A percentile compares a stretch with the other conserved stretches of the same genome.
These are phyloP conservation scores for Candida mattraensis DNA, from an alignment of 805 yeast species.

Conservation along the genomic window DNA sequence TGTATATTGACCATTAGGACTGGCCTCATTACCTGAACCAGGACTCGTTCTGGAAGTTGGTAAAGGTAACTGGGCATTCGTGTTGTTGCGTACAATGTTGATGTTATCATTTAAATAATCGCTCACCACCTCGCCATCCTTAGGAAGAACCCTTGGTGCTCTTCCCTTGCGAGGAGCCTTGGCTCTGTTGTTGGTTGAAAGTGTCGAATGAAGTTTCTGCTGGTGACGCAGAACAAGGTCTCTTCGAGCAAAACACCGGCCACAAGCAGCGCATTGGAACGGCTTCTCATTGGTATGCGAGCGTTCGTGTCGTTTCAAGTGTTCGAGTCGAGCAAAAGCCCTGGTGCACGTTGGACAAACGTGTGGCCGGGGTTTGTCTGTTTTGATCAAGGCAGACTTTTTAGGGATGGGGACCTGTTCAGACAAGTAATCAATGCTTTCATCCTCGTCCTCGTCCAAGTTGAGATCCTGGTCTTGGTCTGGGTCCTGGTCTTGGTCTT, in stretches of 20 bases:
- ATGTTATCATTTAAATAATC: conserved; percentile 48
- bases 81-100: conserved; percentile 52
- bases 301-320: conserved; percentile 88
- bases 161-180: conserved; percentile 36
- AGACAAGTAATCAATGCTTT: conserved; percentile 4
- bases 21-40: no score
- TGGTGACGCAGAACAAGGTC: conserved; percentile 89
- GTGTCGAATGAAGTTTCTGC: conserved; percentile 78
- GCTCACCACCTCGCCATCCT: conserved; percentile 34
- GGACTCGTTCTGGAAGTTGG: conserved; percentile 17
- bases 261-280: conserved; percentile 94
- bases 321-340: conserved; percentile 94
- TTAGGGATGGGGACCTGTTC: conserved; percentile 71
- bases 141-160: conserved; percentile 18
- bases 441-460: conserved; percentile 12
- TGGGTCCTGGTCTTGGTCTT: not conserved
- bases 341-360: conserved; percentile 88
- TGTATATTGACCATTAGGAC: no score
- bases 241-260: conserved; percentile 91
- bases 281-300: conserved; percentile 97
- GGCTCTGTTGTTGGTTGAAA: conserved; percentile 39
- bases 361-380: conserved; percentile 94
- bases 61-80: conserved; percentile 49
- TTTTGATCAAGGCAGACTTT: conserved; percentile 78
- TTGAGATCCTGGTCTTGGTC: not conserved